Percentiles rank a stretch among this genome's conserved stretches.
These are phyloP conservation scores for Hibiscus tridactylites DNA, from an alignment of 345 rosid genomes.

Conservation along the genomic window DNA sequence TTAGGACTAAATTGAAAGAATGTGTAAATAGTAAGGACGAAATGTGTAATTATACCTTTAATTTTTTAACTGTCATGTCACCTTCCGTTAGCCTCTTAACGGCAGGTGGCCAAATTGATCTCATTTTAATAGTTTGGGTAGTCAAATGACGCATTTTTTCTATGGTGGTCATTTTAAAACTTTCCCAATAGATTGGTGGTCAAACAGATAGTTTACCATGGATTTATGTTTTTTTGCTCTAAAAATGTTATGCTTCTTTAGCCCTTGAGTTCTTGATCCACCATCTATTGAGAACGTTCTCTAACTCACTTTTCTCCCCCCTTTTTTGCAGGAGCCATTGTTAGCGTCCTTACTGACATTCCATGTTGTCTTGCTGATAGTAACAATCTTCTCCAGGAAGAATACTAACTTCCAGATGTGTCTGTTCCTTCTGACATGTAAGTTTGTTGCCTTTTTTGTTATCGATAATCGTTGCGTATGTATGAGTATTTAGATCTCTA, in stretches of 20 bases:
- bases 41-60: too few species aligned
- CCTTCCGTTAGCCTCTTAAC: too few species aligned
- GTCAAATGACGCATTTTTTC: too few species aligned
- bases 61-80: too few species aligned
- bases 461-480: neutral
- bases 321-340: constrained; percentile 66
- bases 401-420: constrained; percentile 75
- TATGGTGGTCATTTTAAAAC: too few species aligned
- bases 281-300: neutral
- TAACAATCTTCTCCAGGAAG: constrained; percentile 47
- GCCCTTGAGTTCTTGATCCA: neutral
- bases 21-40: too few species aligned
- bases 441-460: constrained; percentile 17
- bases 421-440: constrained; percentile 69
- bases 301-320: neutral
- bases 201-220: too few species aligned
- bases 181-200: too few species aligned
- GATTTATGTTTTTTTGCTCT: neutral
- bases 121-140: too few species aligned
- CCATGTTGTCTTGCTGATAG: constrained; percentile 47
- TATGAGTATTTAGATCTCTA: too few species aligned
- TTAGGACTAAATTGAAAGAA: too few species aligned
- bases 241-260: neutral
- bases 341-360: constrained; percentile 53
- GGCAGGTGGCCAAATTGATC: too few species aligned